Evolutionary conservation across 2,329 filamentous ascomycete genomes (phyloP), one percentile per base, ranked within the genome.

Genomic region (Pseudofabraea citricarpa): DNA sequence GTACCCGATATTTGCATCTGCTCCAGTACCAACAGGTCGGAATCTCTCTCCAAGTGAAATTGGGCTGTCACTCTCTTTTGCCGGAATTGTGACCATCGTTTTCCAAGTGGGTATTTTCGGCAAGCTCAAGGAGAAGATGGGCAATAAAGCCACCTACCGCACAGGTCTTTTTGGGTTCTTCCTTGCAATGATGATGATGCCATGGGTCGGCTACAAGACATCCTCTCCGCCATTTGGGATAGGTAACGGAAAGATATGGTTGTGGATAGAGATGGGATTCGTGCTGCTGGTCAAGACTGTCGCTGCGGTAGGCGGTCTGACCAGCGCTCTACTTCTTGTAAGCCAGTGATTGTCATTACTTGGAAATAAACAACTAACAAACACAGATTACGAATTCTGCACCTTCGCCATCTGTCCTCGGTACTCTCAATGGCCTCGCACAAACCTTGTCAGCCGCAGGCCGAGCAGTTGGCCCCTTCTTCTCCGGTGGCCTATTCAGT

Each of bases 361-460:
- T 18, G 20, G 23, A 41, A 22, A 32, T 12, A 2, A 15, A 4
- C 16, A 12, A 13, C n/a, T 29, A n/a, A 31, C 24, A 36, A 33
- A 40, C 27, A 19, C 50, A 91, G 87, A 90, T 98, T 53, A 97
- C 90, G 27, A 98, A 98, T 57, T 94, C 87, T 1, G 88, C 90
- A 0, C 87, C 90, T 0, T 89, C 90, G 6, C 79, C 91, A 62
- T 82, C 85, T 5, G 90, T 87, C 1, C 76, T 98, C 0, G 93
- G 93, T 3, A 90, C 88, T 0, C 74, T 98, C 20, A 96, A 98
- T 58, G 93, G 93, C 8, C 77, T 97, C 23, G 93, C 93, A 0
- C 93, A 98, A 64, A 95, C 90, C 0, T 79, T 98, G 0, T 95
- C 89, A 0, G 93, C 93, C 0, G 88, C 87, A 0, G 93, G 93